Evolutionary conservation across 495 filamentous ascomycete species (phyloP), one percentile per base, ranked within the genome.

Genomic region (Aspergillus affinis): DNA sequence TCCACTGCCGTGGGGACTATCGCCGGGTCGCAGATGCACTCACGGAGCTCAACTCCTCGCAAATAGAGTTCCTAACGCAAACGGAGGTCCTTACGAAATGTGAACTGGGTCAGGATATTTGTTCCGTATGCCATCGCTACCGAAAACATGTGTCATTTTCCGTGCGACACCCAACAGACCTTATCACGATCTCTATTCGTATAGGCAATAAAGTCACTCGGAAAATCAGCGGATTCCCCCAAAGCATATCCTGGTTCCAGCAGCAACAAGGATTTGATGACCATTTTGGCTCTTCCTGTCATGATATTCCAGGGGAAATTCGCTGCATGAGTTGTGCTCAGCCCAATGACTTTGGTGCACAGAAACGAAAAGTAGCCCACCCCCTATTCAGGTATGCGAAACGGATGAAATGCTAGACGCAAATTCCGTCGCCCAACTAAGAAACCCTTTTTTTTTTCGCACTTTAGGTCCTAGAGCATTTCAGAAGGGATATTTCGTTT

Each of bases 181-280:
- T 51, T 19, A 44, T 68, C 17, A 65, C 45, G 7, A 63, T 68
- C 32, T 65, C 52, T n/a, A 19, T 68, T 8, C 48, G 52, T 15
- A 36, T 53, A 23, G 32, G 19, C 6, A 49, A 49, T 19, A 20
- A 20, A 20, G 51, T 23, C 10, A 29, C 21, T 21, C 47, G 63
- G 29, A 65, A 55, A 36, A 63, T 68, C 46, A 68, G 65, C 45
- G 63, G 65, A n/a, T 68, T 68, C 53, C 63, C 65, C 4, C 61
- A 65, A 54, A 63, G 20, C n/a, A 58, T 65, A 60, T n/a, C 36
- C 23, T 68, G 63, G 63, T 68, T 68, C 30, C 44, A 57, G 20
- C 20, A 13, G 20, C 60, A 68, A 41, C 55, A 68, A 54, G 57
- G 60, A 9, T 45, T 68, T 26, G 27, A 68, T 47, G 26, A 48